phyloP scores from a whole-genome alignment of 192 early-diverging fungal species.

The Backusella macrospora region DNA sequence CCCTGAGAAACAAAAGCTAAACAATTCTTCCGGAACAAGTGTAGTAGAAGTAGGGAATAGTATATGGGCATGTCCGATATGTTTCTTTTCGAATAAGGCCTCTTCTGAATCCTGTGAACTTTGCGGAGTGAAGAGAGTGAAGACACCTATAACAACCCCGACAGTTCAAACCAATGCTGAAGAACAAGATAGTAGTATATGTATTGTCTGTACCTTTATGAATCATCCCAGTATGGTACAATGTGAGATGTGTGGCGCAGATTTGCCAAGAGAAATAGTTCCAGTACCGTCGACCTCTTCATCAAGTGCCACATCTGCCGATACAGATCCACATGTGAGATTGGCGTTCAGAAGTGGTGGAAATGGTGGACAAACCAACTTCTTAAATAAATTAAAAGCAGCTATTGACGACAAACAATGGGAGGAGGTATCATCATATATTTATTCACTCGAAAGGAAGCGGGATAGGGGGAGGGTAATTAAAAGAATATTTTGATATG shows the following conservation, averaged over 20 bases:
- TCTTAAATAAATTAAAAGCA: slow-evolving; percentile 63
- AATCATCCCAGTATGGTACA: slow-evolving; percentile 79
- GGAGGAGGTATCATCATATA: slow-evolving; percentile 51
- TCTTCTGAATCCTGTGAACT: slow-evolving; percentile 51
- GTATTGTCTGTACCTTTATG: slow-evolving; percentile 84
- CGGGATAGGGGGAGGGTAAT: no score
- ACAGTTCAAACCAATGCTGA: background rate
- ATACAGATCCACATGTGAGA: slow-evolving; percentile 47
- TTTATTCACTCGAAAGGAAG: background rate
- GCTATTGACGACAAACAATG: slow-evolving; percentile 64
- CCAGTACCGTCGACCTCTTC: slow-evolving; percentile 35
- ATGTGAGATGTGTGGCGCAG: slow-evolving; percentile 86
- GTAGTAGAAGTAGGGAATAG: background rate
- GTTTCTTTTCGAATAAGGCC: slow-evolving; percentile 49
- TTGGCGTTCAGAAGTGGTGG: slow-evolving; percentile 85
- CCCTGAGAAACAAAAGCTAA: background rate
- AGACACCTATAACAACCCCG: background rate
- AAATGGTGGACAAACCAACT: slow-evolving; percentile 63
- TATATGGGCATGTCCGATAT: slow-evolving; percentile 60
- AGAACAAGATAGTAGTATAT: slow-evolving; percentile 40
- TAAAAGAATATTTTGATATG: background rate
- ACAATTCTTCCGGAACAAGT: background rate
- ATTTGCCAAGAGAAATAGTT: slow-evolving; percentile 48
- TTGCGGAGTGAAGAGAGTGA: slow-evolving; percentile 54
- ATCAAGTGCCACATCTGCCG: slow-evolving; percentile 29